Percentiles rank a stretch among this genome's conserved stretches.
phyloP scores from a whole-genome alignment of 345 rosid genomes.

The Gossypium mustelinum region DNA sequence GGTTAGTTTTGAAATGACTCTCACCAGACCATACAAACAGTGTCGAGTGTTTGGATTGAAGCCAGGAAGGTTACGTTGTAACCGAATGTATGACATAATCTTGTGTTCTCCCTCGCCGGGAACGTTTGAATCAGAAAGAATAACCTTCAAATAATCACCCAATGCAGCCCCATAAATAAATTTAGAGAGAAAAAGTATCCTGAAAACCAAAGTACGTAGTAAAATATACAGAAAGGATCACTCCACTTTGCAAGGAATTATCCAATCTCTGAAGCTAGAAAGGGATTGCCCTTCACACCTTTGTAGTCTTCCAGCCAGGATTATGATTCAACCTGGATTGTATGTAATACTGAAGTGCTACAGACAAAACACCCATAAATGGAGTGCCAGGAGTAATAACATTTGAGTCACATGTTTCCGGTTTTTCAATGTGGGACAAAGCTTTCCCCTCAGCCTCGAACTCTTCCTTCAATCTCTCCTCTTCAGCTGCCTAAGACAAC shows the following conservation, averaged over 20 bases:
- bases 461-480: slow-evolving; percentile 75
- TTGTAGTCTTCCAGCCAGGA: slow-evolving; percentile 75
- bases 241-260: slow-evolving; percentile 46
- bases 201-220: slow-evolving; percentile 37
- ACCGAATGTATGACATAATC: slow-evolving; percentile 89
- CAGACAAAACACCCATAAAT: slow-evolving; percentile 86
- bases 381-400: slow-evolving; percentile 97
- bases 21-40: slow-evolving; percentile 90
- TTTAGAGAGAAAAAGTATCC: slow-evolving; percentile 53
- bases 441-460: slow-evolving; percentile 61
- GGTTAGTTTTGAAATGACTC: slow-evolving; percentile 18
- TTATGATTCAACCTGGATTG: slow-evolving; percentile 77
- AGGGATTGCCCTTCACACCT: slow-evolving; percentile 51
- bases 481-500: slow-evolving; percentile 76
- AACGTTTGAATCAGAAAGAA: slow-evolving; percentile 94
- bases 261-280: slow-evolving; percentile 36
- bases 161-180: slow-evolving; percentile 56
- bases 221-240: slow-evolving; percentile 44
- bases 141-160: slow-evolving; percentile 79
- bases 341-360: slow-evolving; percentile 82
- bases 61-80: slow-evolving; percentile 77
- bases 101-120: slow-evolving; percentile 99
- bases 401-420: slow-evolving; percentile 85
- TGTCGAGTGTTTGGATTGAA: slow-evolving; percentile 91
- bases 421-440: slow-evolving; percentile 62